Evolutionary conservation across 306 rosid species (phyloP), one percentile per base, ranked within the genome.

Genomic region (Abrus pulchellus): DNA sequence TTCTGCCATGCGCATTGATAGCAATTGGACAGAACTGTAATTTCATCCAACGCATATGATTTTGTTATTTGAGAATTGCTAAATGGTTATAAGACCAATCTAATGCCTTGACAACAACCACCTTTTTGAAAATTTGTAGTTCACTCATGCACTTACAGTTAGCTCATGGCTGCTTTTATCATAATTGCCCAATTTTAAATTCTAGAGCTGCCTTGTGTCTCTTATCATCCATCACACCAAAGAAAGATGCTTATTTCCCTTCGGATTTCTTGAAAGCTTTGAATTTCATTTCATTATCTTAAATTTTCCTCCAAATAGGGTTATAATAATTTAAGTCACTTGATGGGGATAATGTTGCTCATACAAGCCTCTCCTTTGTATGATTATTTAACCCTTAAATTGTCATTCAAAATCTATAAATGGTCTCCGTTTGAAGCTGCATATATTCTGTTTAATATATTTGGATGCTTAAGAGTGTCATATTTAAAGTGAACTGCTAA

Each of bases 391-490:
- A 5, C 48, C 48, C 12, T 6, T 48, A 11, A 49, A 66, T 50
- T 2, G 1, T 48, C 59, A 50, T 74, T 68, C 20, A n/a, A 33
- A 41, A 45, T 14, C 27, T 11, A 49, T 66, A 14, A 36, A 32
- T 20, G 1, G 9, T 28, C 6, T 72, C 30, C 65, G 36, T 73
- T 41, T 73, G 38, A 54, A 78, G 41, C 27, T 62, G 54, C 10
- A 11, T 49, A 11, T 49, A 36, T 83, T 55, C 30, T 75, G 62
- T 67, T 80, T 70, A 36, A 45, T 33, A 38, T 69, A 7, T 61
- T 29, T 80, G 63, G 47, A 54, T 67, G 55, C 69, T 12, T 32
- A 52, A 67, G 32, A 53, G 72, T 60, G 49, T 68, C 60, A 63
- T 36, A 36, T 43, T 61, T 71, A 30, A 45, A 43, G 61, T 60